Evolutionary conservation across 2,329 filamentous ascomycete species (phyloP).

Genomic region (Trichophyton schoenleinii): DNA sequence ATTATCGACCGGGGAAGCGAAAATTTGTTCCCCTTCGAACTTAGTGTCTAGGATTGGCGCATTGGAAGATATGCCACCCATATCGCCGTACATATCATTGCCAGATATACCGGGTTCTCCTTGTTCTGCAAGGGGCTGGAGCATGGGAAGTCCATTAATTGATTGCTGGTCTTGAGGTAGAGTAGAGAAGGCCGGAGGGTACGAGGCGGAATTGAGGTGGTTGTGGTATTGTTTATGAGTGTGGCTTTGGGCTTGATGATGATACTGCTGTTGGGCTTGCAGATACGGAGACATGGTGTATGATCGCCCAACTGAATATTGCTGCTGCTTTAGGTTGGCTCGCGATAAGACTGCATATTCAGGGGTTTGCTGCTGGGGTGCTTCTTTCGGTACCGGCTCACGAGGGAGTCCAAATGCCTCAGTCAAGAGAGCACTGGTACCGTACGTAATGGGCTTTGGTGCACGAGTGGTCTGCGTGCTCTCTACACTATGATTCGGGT

Average conservation of each 20-base stretch:
- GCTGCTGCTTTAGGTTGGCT: slow-evolving; percentile 3
- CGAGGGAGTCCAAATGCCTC: slow-evolving; percentile 4
- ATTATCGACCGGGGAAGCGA: slow-evolving; percentile 4
- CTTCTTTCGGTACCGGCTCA: background rate
- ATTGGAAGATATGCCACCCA: background rate
- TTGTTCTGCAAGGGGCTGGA: background rate
- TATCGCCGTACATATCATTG: background rate
- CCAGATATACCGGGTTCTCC: background rate
- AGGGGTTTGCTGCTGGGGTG: background rate
- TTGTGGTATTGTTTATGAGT: background rate
- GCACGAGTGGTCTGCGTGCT: background rate
- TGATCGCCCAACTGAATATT: background rate
- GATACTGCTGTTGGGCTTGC: background rate
- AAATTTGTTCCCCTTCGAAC: background rate
- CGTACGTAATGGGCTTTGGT: background rate
- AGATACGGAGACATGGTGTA: background rate
- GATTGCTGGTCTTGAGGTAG: background rate
- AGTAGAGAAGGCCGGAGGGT: background rate
- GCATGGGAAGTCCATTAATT: background rate
- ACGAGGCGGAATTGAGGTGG: background rate
- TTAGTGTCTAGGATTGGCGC: background rate
- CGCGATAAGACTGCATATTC: background rate
- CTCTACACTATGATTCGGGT: background rate
- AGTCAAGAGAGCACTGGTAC: background rate
- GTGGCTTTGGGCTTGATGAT: background rate